Evolutionary conservation across 805 yeast genomes (phyloP), one percentile per base, ranked within the genome.

Genomic region (Starmerella davenportii): DNA sequence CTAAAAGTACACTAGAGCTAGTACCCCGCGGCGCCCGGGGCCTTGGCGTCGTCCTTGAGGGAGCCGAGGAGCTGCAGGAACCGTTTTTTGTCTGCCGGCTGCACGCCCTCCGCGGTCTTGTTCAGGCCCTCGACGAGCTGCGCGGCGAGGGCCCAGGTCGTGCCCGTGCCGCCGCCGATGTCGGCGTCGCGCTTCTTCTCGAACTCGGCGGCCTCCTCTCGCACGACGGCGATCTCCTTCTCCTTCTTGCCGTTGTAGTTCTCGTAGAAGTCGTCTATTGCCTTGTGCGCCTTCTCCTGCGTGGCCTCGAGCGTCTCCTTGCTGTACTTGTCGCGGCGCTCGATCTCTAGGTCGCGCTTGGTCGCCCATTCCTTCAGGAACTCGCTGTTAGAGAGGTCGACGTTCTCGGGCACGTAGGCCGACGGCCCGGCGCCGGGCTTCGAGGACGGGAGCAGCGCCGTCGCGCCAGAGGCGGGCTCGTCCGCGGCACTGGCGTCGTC

Each of bases 221-320:
- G 65, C 11, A 79, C 76, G 42, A 69, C 67, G 43, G 70, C 74
- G 40, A 75, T 62, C 37, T 74, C 70, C 47, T 69, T 69, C 38
- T 81, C 87, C 58, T 74, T 78, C 63, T 85, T 85, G 54, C 68
- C 65, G 62, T 81, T 84, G 66, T 87, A 87, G 54, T 76, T 76
- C 51, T 81, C 93, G 59, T 87, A 87, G 58, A 87, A 87, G 46
- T 79, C 93, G 56, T 87, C 95, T 52, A 84, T 72, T 38, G 82
- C 75, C 55, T 74, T 73, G 52, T 72, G 71, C 8, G 96, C 96
- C 45, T 76, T 76, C 37, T 71, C 69, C 40, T 77, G 69, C 42
- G 82, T 67, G 43, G 74, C 81, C 23, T 63, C 63, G 53, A 77
- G 70, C 56, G 72, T 78, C 48, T 70, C 63, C 17, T 62, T 63